Percentiles rank a stretch among this genome's conserved stretches.
These are phyloP conservation scores for Fusarium sarcochroum DNA, from an alignment of 2,329 filamentous ascomycete genomes.

Conservation along the genomic window DNA sequence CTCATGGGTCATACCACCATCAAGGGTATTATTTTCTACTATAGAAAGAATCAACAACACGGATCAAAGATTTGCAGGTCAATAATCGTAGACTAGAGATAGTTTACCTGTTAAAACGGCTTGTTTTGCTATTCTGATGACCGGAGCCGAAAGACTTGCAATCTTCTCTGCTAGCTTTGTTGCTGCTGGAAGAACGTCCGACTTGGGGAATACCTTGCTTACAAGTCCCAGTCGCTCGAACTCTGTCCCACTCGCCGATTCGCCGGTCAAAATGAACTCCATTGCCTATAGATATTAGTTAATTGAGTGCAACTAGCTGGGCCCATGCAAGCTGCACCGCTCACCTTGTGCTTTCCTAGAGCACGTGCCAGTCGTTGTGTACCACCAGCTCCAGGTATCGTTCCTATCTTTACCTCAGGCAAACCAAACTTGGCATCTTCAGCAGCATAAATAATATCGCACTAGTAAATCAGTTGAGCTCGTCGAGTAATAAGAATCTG, in stretches of 20 bases:
- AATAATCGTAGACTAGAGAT: background rate
- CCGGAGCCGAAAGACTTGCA: conserved; percentile 25
- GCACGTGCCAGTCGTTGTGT: conserved; percentile 52
- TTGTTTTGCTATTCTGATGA: conserved; percentile 34
- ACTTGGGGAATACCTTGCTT: conserved; percentile 30
- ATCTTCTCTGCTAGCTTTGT: conserved; percentile 29
- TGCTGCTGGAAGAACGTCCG: conserved; percentile 27
- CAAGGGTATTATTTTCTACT: conserved; percentile 29
- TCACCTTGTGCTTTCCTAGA: conserved; percentile 53
- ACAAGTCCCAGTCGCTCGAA: conserved; percentile 36
- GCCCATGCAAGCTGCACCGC: background rate
- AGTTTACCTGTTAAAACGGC: conserved; percentile 32
- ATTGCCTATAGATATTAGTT: conserved; percentile 16
- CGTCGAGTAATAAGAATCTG: background rate
- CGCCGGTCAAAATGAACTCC: conserved; percentile 36
- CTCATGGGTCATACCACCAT: conserved; percentile 34
- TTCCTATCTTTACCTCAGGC: conserved; percentile 54
- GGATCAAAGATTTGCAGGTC: no score
- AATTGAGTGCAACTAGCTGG: background rate
- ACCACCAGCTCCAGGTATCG: conserved; percentile 53
- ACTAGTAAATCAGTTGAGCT: conserved; percentile 32
- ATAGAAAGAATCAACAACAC: background rate
- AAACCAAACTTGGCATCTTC: conserved; percentile 52
- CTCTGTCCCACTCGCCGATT: conserved; percentile 33
- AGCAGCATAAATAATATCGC: conserved; percentile 53